Evolutionary conservation across 371 early-diverging fungal species (phyloP).

Genomic region (Nosema muscidifuracis): DNA sequence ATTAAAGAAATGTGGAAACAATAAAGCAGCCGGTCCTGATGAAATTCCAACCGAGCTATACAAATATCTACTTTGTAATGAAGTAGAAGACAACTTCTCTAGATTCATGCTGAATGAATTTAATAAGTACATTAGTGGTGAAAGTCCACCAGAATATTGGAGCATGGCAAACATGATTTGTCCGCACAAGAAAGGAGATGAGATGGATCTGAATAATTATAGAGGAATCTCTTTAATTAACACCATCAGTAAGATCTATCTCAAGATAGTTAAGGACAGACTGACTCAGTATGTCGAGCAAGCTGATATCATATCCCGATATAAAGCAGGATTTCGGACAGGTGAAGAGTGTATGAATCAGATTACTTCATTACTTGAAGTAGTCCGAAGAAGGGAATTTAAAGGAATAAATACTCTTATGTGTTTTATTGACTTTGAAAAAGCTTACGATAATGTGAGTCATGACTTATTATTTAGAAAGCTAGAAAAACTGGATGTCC

Average conservation of each 20-base stretch:
- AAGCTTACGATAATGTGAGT: not conserved
- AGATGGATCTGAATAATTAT: constrained; percentile 17
- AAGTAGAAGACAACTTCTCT: not conserved
- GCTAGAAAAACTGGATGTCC: not conserved
- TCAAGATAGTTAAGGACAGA: constrained; percentile 21
- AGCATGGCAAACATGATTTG: constrained; percentile 16
- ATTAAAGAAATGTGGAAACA: constrained; percentile 10
- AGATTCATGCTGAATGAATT: not conserved
- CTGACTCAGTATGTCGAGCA: not conserved
- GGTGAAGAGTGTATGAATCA: constrained; percentile 25
- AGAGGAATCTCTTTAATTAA: constrained; percentile 39
- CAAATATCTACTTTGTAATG: not conserved
- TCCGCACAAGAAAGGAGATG: constrained; percentile 40
- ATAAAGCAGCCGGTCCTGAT: constrained; percentile 1
- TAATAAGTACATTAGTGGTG: not conserved
- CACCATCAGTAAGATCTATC: constrained; percentile 9
- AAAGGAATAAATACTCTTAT: not conserved
- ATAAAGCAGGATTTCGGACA: constrained; percentile 21
- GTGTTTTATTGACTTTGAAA: constrained; percentile 14
- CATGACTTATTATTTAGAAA: not conserved
- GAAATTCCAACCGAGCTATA: not conserved
- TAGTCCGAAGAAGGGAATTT: constrained; percentile 10
- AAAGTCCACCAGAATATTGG: constrained; percentile 11
- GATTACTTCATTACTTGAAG: constrained; percentile 12
- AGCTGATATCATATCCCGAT: not conserved